Evolutionary conservation across 306 rosid genomes (phyloP).

Genomic region (Rubus parviflorus): DNA sequence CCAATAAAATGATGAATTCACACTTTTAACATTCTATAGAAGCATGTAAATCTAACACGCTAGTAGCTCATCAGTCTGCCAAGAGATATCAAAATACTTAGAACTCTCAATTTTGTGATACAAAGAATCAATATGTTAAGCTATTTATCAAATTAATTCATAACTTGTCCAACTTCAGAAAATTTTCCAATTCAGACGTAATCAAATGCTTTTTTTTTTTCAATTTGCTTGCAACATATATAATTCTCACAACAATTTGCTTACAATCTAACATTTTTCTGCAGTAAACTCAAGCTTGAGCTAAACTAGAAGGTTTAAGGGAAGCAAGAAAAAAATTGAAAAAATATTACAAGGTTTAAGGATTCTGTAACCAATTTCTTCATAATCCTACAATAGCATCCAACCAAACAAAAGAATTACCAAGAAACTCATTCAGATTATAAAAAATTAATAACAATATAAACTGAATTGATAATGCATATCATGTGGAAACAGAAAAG

Average conservation of each 20-base stretch:
- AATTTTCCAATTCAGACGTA: neutral
- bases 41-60: neutral
- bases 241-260: neutral
- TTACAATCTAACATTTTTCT: neutral
- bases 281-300: neutral
- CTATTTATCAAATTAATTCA: neutral
- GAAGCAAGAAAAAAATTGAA: neutral
- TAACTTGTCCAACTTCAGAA: neutral
- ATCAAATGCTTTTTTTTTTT: neutral
- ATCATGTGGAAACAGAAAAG: neutral
- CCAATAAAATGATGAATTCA: neutral
- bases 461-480: neutral
- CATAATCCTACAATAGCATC: neutral
- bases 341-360: neutral
- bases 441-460: neutral
- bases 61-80: neutral
- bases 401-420: neutral
- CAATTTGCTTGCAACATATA: neutral
- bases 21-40: neutral
- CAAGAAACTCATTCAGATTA: neutral
- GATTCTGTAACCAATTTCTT: neutral
- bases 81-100: neutral
- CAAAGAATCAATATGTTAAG: neutral
- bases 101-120: neutral
- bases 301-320: neutral